phyloP scores from a whole-genome alignment of 2,329 filamentous ascomycete species.

The Plenodomus lindquistii region DNA sequence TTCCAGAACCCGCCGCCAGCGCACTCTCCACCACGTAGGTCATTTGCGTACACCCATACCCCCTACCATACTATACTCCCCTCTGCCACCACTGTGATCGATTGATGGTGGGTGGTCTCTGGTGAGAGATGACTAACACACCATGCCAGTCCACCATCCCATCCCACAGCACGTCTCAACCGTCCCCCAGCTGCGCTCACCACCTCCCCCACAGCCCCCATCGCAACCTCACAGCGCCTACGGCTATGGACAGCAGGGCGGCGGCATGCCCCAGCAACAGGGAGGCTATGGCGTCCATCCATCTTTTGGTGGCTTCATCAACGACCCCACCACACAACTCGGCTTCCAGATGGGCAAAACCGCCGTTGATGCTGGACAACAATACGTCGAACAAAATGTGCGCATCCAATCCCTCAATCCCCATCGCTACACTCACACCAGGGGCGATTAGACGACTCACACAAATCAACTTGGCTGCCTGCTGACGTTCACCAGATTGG shows the following conservation, averaged over 20 bases:
- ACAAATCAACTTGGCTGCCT: neutral
- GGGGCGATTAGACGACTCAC: no score
- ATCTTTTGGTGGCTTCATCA: conserved; percentile 90
- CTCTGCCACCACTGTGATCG: no score
- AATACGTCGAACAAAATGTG: conserved; percentile 95
- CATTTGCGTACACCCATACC: neutral
- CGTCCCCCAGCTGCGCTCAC: conserved; percentile 93
- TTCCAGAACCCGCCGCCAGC: conserved; percentile 73
- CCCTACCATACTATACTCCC: neutral
- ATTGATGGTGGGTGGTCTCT: no score
- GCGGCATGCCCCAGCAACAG: conserved; percentile 46
- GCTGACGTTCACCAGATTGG: conserved; percentile 59
- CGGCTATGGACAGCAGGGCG: conserved; percentile 71
- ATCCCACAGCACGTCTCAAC: conserved; percentile 98
- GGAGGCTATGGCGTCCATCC: conserved; percentile 50
- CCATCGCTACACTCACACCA: neutral
- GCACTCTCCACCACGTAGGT: conserved; percentile 76
- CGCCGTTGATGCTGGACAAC: conserved; percentile 87
- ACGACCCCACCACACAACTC: conserved; percentile 91
- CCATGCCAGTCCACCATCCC: conserved; percentile 69
- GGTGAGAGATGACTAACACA: no score
- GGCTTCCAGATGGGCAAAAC: conserved; percentile 92
- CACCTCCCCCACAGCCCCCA: conserved; percentile 75
- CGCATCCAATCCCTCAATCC: conserved; percentile 31
- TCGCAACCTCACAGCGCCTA: conserved; percentile 69